Evolutionary conservation across 352 stramenopile species (phyloP).

Genomic region (Phytophthora nicotianae): DNA sequence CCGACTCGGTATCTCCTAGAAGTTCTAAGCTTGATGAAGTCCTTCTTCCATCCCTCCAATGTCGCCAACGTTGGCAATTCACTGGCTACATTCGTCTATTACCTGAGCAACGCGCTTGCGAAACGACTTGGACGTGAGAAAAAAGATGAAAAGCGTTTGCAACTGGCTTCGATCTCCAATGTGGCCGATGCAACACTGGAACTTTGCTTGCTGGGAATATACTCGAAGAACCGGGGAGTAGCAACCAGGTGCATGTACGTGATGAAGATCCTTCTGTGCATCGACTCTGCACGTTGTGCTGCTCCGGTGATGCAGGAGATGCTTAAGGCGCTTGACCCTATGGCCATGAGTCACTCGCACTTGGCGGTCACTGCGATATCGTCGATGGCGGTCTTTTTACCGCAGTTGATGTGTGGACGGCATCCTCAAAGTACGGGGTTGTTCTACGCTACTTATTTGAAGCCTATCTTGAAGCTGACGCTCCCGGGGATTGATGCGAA

Average conservation of each 20-base stretch:
- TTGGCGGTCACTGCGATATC: slow-evolving; percentile 74
- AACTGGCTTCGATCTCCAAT: slow-evolving; percentile 34
- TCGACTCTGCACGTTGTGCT: slow-evolving; percentile 50
- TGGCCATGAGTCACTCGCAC: slow-evolving; percentile 74
- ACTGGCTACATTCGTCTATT: slow-evolving; percentile 62
- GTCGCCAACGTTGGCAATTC: slow-evolving; percentile 60
- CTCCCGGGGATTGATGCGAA: slow-evolving; percentile 79
- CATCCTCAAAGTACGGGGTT: slow-evolving; percentile 46
- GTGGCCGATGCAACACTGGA: slow-evolving; percentile 61
- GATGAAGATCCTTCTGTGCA: slow-evolving; percentile 67
- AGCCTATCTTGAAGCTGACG: slow-evolving; percentile 62
- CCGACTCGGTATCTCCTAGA: slow-evolving; percentile 61
- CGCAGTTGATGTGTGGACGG: slow-evolving; percentile 67
- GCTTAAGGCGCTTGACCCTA: slow-evolving; percentile 68
- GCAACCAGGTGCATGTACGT: slow-evolving; percentile 74
- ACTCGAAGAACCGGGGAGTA: slow-evolving; percentile 70
- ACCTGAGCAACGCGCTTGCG: slow-evolving; percentile 52
- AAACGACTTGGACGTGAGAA: slow-evolving; percentile 67
- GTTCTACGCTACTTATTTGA: slow-evolving; percentile 64
- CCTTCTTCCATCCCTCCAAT: slow-evolving; percentile 81
- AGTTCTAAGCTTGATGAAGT: slow-evolving; percentile 60
- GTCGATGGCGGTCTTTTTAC: slow-evolving; percentile 63
- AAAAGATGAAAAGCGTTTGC: slow-evolving; percentile 22
- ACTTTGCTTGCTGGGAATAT: slow-evolving; percentile 70
- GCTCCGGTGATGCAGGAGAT: slow-evolving; percentile 69